A percentile compares a stretch with the other conserved stretches of the same genome.
Evolutionary conservation across 495 filamentous ascomycete genomes (phyloP).

Genomic region (Aspergillus mulundensis): DNA sequence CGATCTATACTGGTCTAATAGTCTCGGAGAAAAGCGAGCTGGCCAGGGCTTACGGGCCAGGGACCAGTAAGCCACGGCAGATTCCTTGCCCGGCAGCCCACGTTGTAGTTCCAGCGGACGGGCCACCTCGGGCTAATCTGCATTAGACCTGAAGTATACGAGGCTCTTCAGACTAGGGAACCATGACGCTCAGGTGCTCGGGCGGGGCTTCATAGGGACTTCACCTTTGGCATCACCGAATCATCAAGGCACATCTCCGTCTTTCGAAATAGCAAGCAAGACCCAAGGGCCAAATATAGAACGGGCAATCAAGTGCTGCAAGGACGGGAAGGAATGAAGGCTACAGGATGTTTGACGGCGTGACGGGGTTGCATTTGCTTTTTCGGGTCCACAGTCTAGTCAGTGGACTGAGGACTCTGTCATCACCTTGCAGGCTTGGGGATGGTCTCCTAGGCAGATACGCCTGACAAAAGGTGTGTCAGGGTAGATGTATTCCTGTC

Average conservation of each 20-base stretch:
- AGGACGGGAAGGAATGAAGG: too few species aligned
- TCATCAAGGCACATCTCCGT: background rate
- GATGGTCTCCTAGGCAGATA: too few species aligned
- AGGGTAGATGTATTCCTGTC: too few species aligned
- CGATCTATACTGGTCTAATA: too few species aligned
- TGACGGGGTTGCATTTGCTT: too few species aligned
- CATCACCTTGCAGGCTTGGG: too few species aligned
- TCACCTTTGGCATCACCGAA: background rate
- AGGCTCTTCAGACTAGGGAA: background rate
- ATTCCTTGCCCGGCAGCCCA: background rate
- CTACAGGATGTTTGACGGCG: too few species aligned
- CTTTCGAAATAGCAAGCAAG: too few species aligned
- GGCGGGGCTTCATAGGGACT: background rate
- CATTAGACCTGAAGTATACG: background rate
- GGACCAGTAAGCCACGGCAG: background rate
- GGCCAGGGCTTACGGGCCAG: background rate
- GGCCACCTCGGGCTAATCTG: background rate
- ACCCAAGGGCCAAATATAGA: conserved; percentile 1
- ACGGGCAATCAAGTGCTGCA: background rate
- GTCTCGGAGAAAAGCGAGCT: background rate
- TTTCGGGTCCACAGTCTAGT: too few species aligned
- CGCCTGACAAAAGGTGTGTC: too few species aligned
- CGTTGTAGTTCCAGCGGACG: background rate
- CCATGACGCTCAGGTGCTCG: too few species aligned
- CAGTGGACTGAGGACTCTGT: too few species aligned